Evolutionary conservation across 1,284 basidiomycete species (phyloP).

Genomic region (Melampsora americana): DNA sequence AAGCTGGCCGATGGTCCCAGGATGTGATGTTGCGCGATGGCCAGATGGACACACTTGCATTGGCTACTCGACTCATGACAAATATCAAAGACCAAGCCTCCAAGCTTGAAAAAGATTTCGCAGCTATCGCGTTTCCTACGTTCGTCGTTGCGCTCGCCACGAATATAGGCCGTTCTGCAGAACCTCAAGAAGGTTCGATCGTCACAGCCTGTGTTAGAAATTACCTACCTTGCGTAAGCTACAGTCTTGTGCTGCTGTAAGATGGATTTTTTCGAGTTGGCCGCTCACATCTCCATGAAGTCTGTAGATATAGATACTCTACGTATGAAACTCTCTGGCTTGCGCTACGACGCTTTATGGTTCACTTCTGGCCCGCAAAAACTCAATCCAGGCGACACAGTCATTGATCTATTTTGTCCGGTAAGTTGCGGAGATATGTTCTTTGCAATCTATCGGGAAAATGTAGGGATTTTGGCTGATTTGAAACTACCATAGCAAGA

Average conservation of each 20-base stretch:
- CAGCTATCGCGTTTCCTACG: constrained; percentile 66
- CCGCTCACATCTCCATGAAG: constrained; percentile 1
- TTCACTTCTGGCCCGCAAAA: constrained; percentile 25
- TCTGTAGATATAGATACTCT: constrained; percentile 34
- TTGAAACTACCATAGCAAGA: constrained; percentile 57
- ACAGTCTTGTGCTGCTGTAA: neutral
- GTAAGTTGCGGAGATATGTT: constrained; percentile 18
- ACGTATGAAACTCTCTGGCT: constrained; percentile 41
- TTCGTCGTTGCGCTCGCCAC: constrained; percentile 60
- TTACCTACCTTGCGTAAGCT: constrained; percentile 68
- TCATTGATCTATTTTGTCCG: constrained; percentile 38
- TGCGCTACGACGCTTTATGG: constrained; percentile 35
- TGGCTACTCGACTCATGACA: constrained; percentile 60
- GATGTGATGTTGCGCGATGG: constrained; percentile 27
- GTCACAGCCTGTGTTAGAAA: constrained; percentile 64
- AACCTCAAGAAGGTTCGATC: constrained; percentile 65
- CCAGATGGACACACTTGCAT: constrained; percentile 50
- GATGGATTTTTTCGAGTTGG: neutral
- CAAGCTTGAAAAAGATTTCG: constrained; percentile 63
- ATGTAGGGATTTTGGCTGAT: neutral
- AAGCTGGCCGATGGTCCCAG: constrained; percentile 46
- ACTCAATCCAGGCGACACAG: constrained; percentile 26
- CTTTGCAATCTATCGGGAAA: no score
- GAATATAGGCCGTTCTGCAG: constrained; percentile 59
- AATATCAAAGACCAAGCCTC: constrained; percentile 60